Conservation (phyloP, 2,329 filamentous ascomycete genomes). For the Clarireedia hainanense region DNA sequence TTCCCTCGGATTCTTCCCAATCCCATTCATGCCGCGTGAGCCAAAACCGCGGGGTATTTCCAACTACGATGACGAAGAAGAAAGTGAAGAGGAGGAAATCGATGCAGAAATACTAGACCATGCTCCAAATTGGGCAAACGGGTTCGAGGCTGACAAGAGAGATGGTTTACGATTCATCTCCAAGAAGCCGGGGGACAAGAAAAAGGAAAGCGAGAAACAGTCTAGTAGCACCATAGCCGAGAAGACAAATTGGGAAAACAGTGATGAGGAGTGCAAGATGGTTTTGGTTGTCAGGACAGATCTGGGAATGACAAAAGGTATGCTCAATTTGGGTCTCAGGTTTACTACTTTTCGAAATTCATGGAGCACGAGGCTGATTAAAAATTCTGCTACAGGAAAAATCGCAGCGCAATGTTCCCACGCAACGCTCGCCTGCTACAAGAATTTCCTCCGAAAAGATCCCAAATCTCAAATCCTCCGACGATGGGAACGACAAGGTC, state of each 20-base stretch:
- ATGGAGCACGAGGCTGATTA: not conserved
- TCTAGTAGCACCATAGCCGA: slow-evolving; percentile 5
- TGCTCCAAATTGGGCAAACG: slow-evolving; percentile 60
- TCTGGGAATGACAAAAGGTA: slow-evolving; percentile 95
- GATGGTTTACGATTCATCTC: slow-evolving; percentile 42
- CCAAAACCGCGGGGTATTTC: slow-evolving; percentile 40
- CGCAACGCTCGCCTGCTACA: slow-evolving; percentile 97
- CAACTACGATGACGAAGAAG: slow-evolving; percentile 51
- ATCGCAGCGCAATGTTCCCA: slow-evolving; percentile 93
- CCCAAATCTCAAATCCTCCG: slow-evolving; percentile 57
- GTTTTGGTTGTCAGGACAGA: slow-evolving; percentile 90
- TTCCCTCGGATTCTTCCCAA: slow-evolving; percentile 66
- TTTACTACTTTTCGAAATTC: not conserved
- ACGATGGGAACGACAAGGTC: slow-evolving; percentile 79
- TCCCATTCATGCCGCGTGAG: slow-evolving; percentile 28
- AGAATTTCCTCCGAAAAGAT: slow-evolving; percentile 55
- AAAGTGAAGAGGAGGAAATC: slow-evolving; percentile 62
- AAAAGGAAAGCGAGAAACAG: slow-evolving; percentile 31
- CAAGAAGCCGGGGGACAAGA: slow-evolving; percentile 32
- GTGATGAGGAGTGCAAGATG: slow-evolving; percentile 82
- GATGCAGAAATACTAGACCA: slow-evolving; percentile 53
- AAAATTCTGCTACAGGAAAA: slow-evolving; percentile 58
- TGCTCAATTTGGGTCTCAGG: slow-evolving; percentile 15
- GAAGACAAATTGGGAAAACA: slow-evolving; percentile 21
- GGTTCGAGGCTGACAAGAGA: slow-evolving; percentile 47